Evolutionary conservation across 371 early-diverging fungal species (phyloP).

Genomic region (Cokeromyces recurvatus): DNA sequence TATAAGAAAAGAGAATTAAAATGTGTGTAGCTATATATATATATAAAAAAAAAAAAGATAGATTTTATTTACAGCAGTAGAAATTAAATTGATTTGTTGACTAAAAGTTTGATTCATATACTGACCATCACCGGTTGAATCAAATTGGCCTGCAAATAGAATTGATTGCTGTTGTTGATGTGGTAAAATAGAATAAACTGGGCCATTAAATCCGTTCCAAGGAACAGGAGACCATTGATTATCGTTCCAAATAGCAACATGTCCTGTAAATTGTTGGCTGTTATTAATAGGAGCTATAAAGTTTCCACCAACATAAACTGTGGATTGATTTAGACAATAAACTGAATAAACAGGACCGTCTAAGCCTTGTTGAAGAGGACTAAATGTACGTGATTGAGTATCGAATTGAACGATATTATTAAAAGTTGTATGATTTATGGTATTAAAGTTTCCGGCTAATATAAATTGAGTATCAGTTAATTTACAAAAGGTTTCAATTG

Average conservation of each 20-base stretch:
- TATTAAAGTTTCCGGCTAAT: constrained; percentile 39
- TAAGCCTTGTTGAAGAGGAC: constrained; percentile 55
- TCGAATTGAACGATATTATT: constrained; percentile 56
- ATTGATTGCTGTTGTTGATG: constrained; percentile 20
- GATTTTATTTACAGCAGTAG: constrained; percentile 23
- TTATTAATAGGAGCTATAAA: constrained; percentile 32
- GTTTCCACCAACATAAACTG: constrained; percentile 54
- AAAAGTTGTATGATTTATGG: constrained; percentile 17
- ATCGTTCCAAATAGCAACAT: constrained; percentile 46
- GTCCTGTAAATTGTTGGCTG: constrained; percentile 31
- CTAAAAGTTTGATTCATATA: constrained; percentile 25
- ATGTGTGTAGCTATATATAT: too few species aligned
- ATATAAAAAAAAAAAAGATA: background rate
- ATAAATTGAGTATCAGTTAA: constrained; percentile 9
- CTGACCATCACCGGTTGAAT: constrained; percentile 37
- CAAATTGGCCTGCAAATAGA: constrained; percentile 41
- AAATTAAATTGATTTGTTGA: constrained; percentile 27
- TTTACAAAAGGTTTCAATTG: constrained; percentile 10
- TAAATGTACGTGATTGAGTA: constrained; percentile 31
- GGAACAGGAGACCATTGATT: constrained; percentile 48
- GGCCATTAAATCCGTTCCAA: constrained; percentile 49
- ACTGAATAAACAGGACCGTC: constrained; percentile 63
- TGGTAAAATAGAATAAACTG: constrained; percentile 37
- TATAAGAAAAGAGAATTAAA: background rate
- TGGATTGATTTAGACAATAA: constrained; percentile 37